Conservation (phyloP, 2,329 filamentous ascomycete species). For the Colletotrichum somersetense region DNA sequence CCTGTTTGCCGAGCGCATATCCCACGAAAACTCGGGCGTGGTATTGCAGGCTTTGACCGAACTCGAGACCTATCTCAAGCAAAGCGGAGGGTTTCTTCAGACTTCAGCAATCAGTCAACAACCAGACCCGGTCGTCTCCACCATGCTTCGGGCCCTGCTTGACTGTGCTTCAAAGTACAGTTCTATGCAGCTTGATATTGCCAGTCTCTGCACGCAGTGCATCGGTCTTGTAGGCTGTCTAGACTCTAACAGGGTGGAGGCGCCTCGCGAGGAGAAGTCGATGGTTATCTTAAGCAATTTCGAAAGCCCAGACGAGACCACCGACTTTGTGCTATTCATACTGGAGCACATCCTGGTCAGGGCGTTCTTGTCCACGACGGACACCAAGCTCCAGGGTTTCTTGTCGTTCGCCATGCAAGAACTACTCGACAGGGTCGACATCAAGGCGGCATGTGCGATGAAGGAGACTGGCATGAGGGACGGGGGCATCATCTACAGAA, state of each 20-base stretch:
- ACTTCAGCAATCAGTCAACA: slow-evolving; percentile 85
- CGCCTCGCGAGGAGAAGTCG: slow-evolving; percentile 80
- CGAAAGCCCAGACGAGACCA: slow-evolving; percentile 78
- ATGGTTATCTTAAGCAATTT: slow-evolving; percentile 93
- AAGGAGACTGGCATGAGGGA: slow-evolving; percentile 57
- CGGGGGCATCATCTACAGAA: slow-evolving; percentile 72
- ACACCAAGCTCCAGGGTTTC: slow-evolving; percentile 89
- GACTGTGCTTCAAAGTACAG: slow-evolving; percentile 89
- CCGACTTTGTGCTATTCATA: slow-evolving; percentile 87
- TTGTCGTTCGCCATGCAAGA: slow-evolving; percentile 96
- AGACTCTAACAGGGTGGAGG: slow-evolving; percentile 90
- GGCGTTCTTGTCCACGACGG: slow-evolving; percentile 90
- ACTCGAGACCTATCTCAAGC: slow-evolving; percentile 77
- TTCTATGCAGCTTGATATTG: slow-evolving; percentile 74
- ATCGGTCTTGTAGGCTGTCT: slow-evolving; percentile 91
- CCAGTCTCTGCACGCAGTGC: slow-evolving; percentile 81
- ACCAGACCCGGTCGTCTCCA: slow-evolving; percentile 79
- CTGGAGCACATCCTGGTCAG: slow-evolving; percentile 91
- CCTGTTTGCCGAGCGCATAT: slow-evolving; percentile 79
- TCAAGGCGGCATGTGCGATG: slow-evolving; percentile 68
- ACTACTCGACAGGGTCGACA: slow-evolving; percentile 81
- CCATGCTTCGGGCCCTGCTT: slow-evolving; percentile 81
- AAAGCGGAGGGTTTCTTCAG: slow-evolving; percentile 83
- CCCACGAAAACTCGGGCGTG: slow-evolving; percentile 87
- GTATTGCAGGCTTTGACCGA: slow-evolving; percentile 86